A percentile compares a stretch with the other conserved stretches of the same genome.
These are phyloP conservation scores for Penicillium longicatenatum DNA, from an alignment of 495 filamentous ascomycete species.

Conservation along the genomic window DNA sequence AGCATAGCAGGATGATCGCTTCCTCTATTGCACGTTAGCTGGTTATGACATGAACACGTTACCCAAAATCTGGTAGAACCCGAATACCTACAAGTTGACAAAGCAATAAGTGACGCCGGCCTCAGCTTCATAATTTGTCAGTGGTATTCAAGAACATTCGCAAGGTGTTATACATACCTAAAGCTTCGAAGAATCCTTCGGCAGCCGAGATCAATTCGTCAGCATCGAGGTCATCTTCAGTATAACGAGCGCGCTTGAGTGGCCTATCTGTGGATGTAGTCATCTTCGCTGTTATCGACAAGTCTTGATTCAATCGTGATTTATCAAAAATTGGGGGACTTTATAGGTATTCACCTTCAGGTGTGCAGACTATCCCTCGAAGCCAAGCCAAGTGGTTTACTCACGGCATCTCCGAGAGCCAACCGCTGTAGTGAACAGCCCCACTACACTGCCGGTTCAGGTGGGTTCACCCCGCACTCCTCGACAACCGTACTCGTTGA, in stretches of 20 bases:
- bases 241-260: not conserved
- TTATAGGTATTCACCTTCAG: not conserved
- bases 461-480: not conserved
- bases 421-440: not conserved
- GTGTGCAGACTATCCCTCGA: not conserved
- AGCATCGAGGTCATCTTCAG: not conserved
- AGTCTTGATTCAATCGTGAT: not conserved
- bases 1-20: conserved; percentile 87
- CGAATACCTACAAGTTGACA: conserved; percentile 27
- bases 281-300: not conserved
- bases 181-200: conserved; percentile 28
- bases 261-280: not conserved
- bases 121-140: conserved; percentile 17
- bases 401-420: not conserved
- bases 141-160: not conserved
- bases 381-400: not conserved
- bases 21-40: conserved; percentile 42
- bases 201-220: conserved; percentile 17
- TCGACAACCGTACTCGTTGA: too few relatives aligned
- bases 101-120: conserved; percentile 27
- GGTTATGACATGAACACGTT: not conserved
- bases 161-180: conserved; percentile 11
- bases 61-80: too few relatives aligned
- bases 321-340: not conserved
- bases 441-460: not conserved